Conservation (phyloP, 2,329 filamentous ascomycete genomes). For the Botryotinia narcissicola region DNA sequence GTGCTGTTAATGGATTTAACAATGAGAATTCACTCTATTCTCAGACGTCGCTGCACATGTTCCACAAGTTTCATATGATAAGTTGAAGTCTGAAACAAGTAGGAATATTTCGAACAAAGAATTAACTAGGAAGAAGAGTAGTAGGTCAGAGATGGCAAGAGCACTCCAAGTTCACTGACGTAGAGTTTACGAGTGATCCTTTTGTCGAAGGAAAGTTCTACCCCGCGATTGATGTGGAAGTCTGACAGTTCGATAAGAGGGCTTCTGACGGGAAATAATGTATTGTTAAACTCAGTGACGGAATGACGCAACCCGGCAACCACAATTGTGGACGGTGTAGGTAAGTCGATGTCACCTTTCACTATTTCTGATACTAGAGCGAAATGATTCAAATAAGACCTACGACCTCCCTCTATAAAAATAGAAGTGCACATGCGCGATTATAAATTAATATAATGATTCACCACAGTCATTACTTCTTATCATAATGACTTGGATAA, state of each 20-base stretch:
- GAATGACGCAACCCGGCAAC: background rate
- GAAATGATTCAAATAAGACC: background rate
- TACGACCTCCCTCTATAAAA: background rate
- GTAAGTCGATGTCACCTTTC: background rate
- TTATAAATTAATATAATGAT: background rate
- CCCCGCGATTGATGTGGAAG: background rate
- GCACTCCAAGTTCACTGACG: background rate
- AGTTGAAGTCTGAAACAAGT: background rate
- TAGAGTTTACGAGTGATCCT: background rate
- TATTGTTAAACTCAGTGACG: background rate
- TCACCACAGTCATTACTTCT: background rate
- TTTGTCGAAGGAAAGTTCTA: background rate
- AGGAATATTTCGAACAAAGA: background rate
- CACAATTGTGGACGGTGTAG: background rate
- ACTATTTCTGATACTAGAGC: background rate
- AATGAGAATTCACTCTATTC: background rate
- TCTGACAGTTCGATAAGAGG: background rate
- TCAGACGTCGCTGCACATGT: background rate
- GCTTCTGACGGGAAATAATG: too few species aligned
- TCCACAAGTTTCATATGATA: background rate
- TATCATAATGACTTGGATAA: background rate
- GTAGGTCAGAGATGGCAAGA: background rate
- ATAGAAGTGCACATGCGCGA: background rate
- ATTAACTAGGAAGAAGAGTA: background rate
- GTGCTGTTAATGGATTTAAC: background rate